A percentile compares a stretch with the other conserved stretches of the same genome.
Evolutionary conservation across 257 asterid species (phyloP).

Genomic region (Solanum tarapatanum): DNA sequence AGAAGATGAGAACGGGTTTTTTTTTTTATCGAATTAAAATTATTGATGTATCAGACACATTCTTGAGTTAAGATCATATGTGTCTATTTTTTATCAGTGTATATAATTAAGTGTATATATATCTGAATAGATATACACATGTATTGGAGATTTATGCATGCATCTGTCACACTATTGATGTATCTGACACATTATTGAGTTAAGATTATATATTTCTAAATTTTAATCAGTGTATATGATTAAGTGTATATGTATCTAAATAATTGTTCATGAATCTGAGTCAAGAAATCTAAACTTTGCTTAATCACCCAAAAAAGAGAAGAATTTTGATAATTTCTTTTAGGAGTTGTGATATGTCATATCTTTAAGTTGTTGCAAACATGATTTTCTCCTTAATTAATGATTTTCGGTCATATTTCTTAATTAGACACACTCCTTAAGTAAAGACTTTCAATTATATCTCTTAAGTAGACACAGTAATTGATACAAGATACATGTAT

Average conservation of each 20-base stretch:
- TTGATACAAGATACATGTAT: neutral
- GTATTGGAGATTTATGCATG: neutral
- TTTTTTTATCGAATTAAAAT: no score
- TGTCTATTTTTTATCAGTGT: no score
- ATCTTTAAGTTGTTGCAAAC: neutral
- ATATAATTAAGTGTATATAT: no score
- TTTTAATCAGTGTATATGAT: no score
- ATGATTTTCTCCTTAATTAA: neutral
- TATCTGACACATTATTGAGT: neutral
- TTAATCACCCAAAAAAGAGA: neutral
- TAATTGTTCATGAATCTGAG: neutral
- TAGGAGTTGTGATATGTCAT: neutral
- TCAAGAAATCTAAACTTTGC: neutral
- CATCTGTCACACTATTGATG: no score
- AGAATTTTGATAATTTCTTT: no score
- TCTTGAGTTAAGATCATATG: neutral
- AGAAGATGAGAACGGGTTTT: neutral
- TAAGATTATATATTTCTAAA: no score
- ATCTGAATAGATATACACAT: neutral
- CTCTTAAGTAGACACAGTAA: neutral
- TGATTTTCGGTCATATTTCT: neutral
- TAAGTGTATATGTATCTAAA: no score
- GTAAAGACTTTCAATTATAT: neutral
- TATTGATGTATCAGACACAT: neutral
- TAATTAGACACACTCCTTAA: neutral